Conservation (phyloP, 1,284 basidiomycete genomes). For the Dichomitus squalens region DNA sequence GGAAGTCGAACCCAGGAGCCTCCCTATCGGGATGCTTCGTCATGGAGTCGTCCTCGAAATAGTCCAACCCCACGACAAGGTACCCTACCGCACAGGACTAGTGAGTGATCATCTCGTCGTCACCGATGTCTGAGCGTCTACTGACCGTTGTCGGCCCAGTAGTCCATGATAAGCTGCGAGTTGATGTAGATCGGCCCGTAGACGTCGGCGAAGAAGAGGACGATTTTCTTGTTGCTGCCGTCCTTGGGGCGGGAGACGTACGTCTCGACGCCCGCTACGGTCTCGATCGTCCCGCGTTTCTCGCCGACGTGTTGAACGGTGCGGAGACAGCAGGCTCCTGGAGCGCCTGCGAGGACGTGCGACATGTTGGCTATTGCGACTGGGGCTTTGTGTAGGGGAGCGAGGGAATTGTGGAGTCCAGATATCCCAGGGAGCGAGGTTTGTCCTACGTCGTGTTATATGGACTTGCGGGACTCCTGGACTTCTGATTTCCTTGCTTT, state of each 20-base stretch:
- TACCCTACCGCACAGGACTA: conserved; percentile 41
- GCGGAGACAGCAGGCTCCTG: conserved; percentile 45
- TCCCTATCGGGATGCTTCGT: conserved; percentile 36
- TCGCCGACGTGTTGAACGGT: conserved; percentile 53
- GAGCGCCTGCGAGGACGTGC: conserved; percentile 40
- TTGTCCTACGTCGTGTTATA: neutral
- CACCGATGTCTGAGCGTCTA: neutral
- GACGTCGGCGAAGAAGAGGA: conserved; percentile 53
- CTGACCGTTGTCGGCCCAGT: conserved; percentile 50
- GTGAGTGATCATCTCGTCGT: neutral
- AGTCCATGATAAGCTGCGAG: conserved; percentile 55
- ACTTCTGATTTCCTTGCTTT: neutral
- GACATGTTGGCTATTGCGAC: conserved; percentile 22
- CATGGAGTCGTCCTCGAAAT: conserved; percentile 58
- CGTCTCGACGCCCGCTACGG: conserved; percentile 50
- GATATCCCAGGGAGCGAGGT: neutral
- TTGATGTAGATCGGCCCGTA: conserved; percentile 52
- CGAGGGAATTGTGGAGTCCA: neutral
- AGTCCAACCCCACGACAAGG: conserved; percentile 54
- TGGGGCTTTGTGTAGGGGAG: neutral
- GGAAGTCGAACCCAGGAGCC: conserved; percentile 44
- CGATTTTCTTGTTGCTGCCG: conserved; percentile 38
- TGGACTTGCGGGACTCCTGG: neutral
- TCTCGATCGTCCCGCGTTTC: conserved; percentile 44
- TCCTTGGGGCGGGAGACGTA: conserved; percentile 51